Evolutionary conservation across 176 grass and related monocot species (phyloP), one percentile per base, ranked within the genome.

Genomic region (Musa troglodytarum): DNA sequence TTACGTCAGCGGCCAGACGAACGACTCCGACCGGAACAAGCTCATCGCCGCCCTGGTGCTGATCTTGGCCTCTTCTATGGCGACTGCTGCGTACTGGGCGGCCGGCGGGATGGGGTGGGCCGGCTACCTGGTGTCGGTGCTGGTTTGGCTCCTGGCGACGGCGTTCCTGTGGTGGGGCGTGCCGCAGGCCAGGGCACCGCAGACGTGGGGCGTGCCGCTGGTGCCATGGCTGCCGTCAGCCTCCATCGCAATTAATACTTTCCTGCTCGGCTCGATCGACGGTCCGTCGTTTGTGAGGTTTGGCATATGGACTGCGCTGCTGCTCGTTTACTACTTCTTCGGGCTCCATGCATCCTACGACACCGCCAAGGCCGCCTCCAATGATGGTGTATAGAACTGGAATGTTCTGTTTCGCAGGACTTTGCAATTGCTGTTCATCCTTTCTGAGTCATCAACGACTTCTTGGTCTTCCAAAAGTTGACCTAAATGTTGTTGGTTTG

Each of bases 211-310:
- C 0, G 81, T 85, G 80, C 87, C 87, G 23, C 52, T 89, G 17
- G 85, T 90, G 80, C 91, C 91, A 59, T 90, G 84, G 91, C 80
- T 93, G 74, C 87, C 91, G 70, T 87, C 87, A 19, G 87, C 81
- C 16, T 90, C 91, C 54, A 90, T 93, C 14, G 73, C 55, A 16
- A 63, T 76, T 1, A 62, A 76, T 26, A 62, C 63, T 2, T 76
- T 76, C 73, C 16, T 76, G 29, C 73, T 76, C 28, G 73, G 73
- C 11, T 62, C 73, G 7, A 76, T 76, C 23, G 73, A 76, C 54
- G 54, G 73, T 14, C 21, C 24, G 8, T 76, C 73, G 15, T 76
- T 62, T 10, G 15, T 51, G 55, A 76, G 73, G 9, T 76, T 76
- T 29, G 4, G 7, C 22, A 20, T 76, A 9, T 76, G 73, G 73